These are phyloP conservation scores for Irpex lacteus DNA, from an alignment of 1,284 basidiomycete genomes.

Conservation along the genomic window DNA sequence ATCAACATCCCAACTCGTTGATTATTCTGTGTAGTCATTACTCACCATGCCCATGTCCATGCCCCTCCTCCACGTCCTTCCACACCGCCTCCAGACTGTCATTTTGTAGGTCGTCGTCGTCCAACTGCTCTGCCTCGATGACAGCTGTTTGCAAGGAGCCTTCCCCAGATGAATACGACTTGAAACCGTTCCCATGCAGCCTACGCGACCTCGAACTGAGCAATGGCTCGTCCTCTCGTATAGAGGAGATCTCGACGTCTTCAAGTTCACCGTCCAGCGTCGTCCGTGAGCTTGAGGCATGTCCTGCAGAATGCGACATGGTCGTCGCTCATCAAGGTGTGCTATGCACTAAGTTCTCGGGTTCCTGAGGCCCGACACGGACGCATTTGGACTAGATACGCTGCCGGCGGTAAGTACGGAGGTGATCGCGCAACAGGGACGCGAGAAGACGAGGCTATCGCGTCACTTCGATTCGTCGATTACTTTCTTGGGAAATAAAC, in stretches of 20 bases:
- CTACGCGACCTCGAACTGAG: background rate
- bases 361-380: too few relatives aligned
- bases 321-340: background rate
- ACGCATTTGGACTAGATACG: background rate
- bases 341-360: too few relatives aligned
- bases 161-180: background rate
- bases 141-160: background rate
- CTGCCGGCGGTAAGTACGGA: background rate
- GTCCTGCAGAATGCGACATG: background rate
- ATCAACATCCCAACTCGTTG: background rate
- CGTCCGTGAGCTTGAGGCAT: background rate
- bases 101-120: constrained; percentile 1
- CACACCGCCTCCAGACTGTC: background rate
- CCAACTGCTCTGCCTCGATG: background rate
- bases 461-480: background rate
- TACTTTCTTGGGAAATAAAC: background rate
- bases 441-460: background rate
- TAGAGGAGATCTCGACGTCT: background rate
- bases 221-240: background rate
- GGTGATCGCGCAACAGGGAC: background rate
- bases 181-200: background rate
- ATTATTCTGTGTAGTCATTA: background rate
- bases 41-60: background rate
- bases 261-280: background rate
- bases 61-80: background rate